Base-by-base conservation (phyloP, 2,329 filamentous ascomycete genomes). In the Furcasterigmium furcatum region DNA sequence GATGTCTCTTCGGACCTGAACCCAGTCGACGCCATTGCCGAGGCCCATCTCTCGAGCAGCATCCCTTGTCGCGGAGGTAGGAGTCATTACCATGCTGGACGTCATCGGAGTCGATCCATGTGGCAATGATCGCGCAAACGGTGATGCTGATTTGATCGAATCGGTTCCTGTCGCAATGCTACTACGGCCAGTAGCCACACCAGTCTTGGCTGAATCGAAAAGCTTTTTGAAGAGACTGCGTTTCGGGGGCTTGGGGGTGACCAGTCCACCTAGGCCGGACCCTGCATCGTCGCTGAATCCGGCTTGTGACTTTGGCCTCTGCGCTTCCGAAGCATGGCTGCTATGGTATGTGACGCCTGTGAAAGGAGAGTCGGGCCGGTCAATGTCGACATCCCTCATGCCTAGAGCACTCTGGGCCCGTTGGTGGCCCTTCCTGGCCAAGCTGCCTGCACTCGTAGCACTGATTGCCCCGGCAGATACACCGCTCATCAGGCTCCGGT, bases 201-300 rank as follows among this genome's bases (percentile, higher is more conserved):
- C 90, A 0, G 92, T 96, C 70, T 95, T 96, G 14, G 91, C 92
- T 3, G 89, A 90, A 53, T 96, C 91, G 24, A 96, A 82, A 56
- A 97, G 92, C 60, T 95, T 95, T 66, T 92, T 94, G 74, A 97
- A 94, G 59, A 97, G 95, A 41, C 90, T 92, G 50, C 85, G 85
- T 64, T 90, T 94, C 52, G 88, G 90, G 1, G 83, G 76, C 66
- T 91, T 87, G 0, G 91, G 91, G 49, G 77, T 72, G 7, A 84
- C 74, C 9, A 97, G 77, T 1, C 92, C 91, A 34, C 92, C 92
- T 6, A 96, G 75, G 1, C 86, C 79, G 32, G 83, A 79, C 18
- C 79, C 77, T 1, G 77, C 76, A 40, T 91, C 87, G 18, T 84
- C 81, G 2, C 78, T 69, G 45, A 82, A 84, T 1, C 80, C 85